Conservation (phyloP, 164 flowering plant species). For the Houttuynia cordata region DNA sequence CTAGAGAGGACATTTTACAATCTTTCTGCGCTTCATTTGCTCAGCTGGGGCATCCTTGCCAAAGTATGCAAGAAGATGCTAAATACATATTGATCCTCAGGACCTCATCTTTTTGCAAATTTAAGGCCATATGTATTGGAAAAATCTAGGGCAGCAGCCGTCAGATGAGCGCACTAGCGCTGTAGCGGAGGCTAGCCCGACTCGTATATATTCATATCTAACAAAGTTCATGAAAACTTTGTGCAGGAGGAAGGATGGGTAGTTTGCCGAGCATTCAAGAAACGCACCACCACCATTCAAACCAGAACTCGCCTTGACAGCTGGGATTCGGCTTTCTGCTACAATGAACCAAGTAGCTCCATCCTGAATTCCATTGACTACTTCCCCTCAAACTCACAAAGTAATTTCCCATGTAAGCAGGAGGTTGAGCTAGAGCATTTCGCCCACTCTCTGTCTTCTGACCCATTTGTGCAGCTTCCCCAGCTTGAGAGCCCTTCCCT, state of each 20-base stretch:
- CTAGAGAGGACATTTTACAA: too few relatives aligned
- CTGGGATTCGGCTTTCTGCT: slow-evolving; percentile 56
- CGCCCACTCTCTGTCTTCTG: slow-evolving; percentile 20
- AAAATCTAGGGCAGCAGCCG: too few relatives aligned
- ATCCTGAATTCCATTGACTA: slow-evolving; percentile 39
- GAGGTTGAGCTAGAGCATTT: slow-evolving; percentile 43
- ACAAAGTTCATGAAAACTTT: background rate
- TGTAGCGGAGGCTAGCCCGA: too few relatives aligned
- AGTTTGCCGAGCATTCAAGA: slow-evolving; percentile 89
- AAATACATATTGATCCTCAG: too few relatives aligned
- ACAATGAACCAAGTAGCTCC: slow-evolving; percentile 55
- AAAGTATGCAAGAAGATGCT: too few relatives aligned
- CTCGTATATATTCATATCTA: background rate
- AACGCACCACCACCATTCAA: slow-evolving; percentile 25
- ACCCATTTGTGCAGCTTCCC: slow-evolving; percentile 65
- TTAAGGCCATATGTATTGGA: too few relatives aligned
- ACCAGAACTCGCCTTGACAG: slow-evolving; percentile 28
- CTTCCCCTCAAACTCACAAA: slow-evolving; percentile 28
- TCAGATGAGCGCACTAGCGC: too few relatives aligned
- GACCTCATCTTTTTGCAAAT: too few relatives aligned
- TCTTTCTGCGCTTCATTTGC: too few relatives aligned
- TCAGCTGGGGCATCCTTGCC: too few relatives aligned
- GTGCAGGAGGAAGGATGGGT: slow-evolving; percentile 99
- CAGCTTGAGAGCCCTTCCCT: slow-evolving; percentile 80
- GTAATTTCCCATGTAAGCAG: slow-evolving; percentile 48